Conservation (phyloP, 345 rosid genomes). For the Abelmoschus esculentus region DNA sequence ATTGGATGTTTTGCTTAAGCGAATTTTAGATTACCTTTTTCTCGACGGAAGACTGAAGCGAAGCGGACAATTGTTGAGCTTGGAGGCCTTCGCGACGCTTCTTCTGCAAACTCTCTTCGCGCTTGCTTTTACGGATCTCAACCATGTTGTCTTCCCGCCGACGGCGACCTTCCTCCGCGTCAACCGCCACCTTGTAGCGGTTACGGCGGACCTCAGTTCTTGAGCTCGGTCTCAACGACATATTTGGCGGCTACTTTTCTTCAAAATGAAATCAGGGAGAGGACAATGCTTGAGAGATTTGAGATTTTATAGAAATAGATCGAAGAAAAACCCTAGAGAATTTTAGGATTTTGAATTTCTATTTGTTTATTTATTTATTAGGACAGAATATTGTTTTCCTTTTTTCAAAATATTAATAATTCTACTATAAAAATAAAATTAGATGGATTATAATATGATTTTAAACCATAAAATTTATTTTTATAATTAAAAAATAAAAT, state of each 20-base stretch:
- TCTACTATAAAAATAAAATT: too few species aligned
- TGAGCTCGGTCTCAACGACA: constrained; percentile 75
- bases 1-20: background rate
- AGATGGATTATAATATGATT: too few species aligned
- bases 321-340: background rate
- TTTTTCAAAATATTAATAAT: too few species aligned
- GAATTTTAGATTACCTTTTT: constrained; percentile 38
- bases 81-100: constrained; percentile 88
- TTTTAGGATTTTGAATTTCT: background rate
- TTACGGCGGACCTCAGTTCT: constrained; percentile 72
- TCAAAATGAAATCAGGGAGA: background rate
- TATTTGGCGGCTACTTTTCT: constrained; percentile 19
- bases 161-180: constrained; percentile 83
- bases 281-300: background rate
- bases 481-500: too few species aligned
- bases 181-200: constrained; percentile 78
- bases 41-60: constrained; percentile 38
- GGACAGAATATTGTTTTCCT: too few species aligned
- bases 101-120: constrained; percentile 89
- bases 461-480: too few species aligned
- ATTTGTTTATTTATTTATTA: background rate
- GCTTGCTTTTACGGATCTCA: constrained; percentile 87
- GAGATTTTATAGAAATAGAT: background rate
- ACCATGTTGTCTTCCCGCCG: constrained; percentile 93
- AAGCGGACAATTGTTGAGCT: constrained; percentile 35